Evolutionary conservation across 83 land plant genomes (phyloP).

Genomic region (Thuja plicata): DNA sequence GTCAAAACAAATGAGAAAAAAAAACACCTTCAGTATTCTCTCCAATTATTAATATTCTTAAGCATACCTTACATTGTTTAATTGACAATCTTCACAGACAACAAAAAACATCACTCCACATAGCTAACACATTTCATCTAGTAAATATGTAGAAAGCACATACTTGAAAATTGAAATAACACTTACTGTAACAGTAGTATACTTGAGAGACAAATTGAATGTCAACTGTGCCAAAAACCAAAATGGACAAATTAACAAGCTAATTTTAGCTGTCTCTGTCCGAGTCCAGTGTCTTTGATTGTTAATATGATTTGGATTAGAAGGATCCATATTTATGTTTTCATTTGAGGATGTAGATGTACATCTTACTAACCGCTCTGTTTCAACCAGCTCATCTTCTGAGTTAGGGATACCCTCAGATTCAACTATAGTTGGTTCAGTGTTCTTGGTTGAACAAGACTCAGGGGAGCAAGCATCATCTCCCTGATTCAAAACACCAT

Average conservation of each 20-base stretch:
- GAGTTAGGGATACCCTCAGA: conserved; percentile 4
- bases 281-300: conserved; percentile 76
- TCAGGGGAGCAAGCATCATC: background rate
- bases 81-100: background rate
- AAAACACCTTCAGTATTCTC: background rate
- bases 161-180: background rate
- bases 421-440: conserved; percentile 9
- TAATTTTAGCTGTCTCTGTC: conserved; percentile 63
- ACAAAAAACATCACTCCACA: background rate
- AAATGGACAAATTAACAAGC: conserved; percentile 83
- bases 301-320: conserved; percentile 23
- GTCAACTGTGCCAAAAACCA: conserved; percentile 97
- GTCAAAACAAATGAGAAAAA: conserved; percentile 28
- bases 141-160: background rate
- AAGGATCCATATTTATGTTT: conserved; percentile 4
- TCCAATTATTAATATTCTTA: background rate
- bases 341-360: background rate
- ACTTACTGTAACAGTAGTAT: conserved; percentile 94
- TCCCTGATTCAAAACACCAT: conserved; percentile 2
- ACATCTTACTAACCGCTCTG: background rate
- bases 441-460: background rate
- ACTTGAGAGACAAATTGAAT: conserved; percentile 90
- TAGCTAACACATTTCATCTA: background rate
- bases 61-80: background rate
- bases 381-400: background rate